Evolutionary conservation across 2,329 filamentous ascomycete genomes (phyloP).

Genomic region (Trichoderma sp.): DNA sequence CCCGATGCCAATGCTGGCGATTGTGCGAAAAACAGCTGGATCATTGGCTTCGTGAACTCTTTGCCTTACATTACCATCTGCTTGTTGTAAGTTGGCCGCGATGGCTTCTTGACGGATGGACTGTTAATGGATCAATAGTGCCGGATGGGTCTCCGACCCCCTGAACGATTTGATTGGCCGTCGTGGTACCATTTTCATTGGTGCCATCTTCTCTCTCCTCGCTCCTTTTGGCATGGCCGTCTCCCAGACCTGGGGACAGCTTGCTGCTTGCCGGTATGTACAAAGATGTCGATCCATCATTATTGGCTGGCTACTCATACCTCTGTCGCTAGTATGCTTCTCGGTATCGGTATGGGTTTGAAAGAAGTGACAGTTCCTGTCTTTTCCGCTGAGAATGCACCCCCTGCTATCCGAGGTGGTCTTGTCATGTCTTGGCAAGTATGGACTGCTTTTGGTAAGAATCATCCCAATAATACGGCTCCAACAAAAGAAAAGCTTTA

Average conservation of each 20-base stretch:
- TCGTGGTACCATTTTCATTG: constrained; percentile 62
- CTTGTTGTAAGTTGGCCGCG: constrained; percentile 37
- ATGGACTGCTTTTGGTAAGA: constrained; percentile 48
- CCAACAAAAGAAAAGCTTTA: background rate
- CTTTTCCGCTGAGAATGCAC: constrained; percentile 52
- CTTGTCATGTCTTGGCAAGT: constrained; percentile 56
- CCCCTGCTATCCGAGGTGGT: constrained; percentile 50
- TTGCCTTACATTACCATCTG: constrained; percentile 42
- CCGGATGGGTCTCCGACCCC: constrained; percentile 61
- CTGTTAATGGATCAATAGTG: constrained; percentile 33
- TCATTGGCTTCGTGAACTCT: constrained; percentile 59
- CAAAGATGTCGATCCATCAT: background rate
- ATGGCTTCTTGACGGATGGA: background rate
- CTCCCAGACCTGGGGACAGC: constrained; percentile 56
- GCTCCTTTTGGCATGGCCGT: constrained; percentile 59
- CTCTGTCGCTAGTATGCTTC: constrained; percentile 35
- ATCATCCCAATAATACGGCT: background rate
- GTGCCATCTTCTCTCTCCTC: constrained; percentile 59
- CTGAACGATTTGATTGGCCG: constrained; percentile 57
- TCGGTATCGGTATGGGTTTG: constrained; percentile 60
- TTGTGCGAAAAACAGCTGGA: constrained; percentile 51
- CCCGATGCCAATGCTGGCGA: constrained; percentile 36
- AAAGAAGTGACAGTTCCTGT: constrained; percentile 49
- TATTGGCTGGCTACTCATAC: background rate
- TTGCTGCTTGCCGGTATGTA: constrained; percentile 51